Evolutionary conservation across 768 basidiomycete species (phyloP), one percentile per base, ranked within the genome.

Genomic region (Mycena polygramma): DNA sequence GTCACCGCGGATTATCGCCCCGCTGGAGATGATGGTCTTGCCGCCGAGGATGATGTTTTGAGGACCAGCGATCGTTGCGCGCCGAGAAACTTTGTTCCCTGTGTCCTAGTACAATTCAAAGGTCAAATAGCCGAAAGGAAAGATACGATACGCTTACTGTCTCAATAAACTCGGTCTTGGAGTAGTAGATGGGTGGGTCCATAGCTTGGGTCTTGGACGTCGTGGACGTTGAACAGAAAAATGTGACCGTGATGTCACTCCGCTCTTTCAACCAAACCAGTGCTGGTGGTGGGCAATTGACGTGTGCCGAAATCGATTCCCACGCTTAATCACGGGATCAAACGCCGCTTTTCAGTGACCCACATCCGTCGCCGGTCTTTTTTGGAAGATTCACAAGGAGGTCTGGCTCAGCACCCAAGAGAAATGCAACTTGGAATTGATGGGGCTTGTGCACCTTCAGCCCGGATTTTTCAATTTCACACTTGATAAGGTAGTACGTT

Each of bases 1-100:
- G 78, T 99, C 98, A 2, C 98, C 98, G 57, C 98, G 92, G 59
- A 99, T 92, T 65, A 98, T 95, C 10, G 94, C 94, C 22, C 91
- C 89, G 68, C 89, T 92, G 1, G 96, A 93, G 68, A 99, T 97
- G 79, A 99, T 95, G 2, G 96, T 96, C 83, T 98, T 98, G 54
- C 97, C 98, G 48, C 95, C 96, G 17, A 99, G 90, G 71, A 98
- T 95, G 79, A 99, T 99, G 79, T 98, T 98, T 80, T 96, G 93
- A 14, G 96, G 94, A 1, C 97, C 97, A 65, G 92, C 90, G 76
- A 98, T 98, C 30, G 91, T 92, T n/a, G 96, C 95, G 70, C 94
- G 90, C 66, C 95, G 89, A 48, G 95, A 97, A 52, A 98, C 97
- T 81, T 97, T 97, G 85, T 99, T 97, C 52, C 95, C 95, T 71